Evolutionary conservation across 768 basidiomycete species (phyloP).

Genomic region (Kondoa malvinella): DNA sequence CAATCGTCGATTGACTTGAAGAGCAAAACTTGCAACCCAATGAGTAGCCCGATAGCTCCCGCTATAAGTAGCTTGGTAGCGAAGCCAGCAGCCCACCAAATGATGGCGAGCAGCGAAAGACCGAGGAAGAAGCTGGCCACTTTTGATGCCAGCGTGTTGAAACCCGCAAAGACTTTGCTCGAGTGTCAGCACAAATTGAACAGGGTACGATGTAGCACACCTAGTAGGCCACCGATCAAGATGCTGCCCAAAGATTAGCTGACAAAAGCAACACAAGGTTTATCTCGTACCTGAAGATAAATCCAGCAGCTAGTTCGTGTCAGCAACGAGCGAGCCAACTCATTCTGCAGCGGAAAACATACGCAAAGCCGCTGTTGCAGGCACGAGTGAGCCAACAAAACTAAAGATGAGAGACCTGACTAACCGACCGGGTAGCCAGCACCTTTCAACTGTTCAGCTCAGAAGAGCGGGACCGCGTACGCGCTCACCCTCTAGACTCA

Average conservation of each 20-base stretch:
- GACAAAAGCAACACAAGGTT: too few species aligned
- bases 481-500: background rate
- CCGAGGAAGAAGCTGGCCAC: slow-evolving; percentile 21
- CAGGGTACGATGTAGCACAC: background rate
- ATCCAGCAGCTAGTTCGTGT: background rate
- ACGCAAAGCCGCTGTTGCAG: background rate
- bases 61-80: background rate
- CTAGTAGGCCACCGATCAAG: background rate
- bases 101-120: slow-evolving; percentile 13
- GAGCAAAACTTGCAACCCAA: background rate
- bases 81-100: slow-evolving; percentile 6
- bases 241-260: too few species aligned
- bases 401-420: too few species aligned
- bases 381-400: too few species aligned
- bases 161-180: slow-evolving; percentile 19
- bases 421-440: background rate
- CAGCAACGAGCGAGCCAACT: background rate
- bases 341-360: background rate
- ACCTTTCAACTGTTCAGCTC: background rate
- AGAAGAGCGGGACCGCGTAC: background rate
- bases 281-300: background rate
- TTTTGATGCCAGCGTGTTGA: slow-evolving; percentile 24
- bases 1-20: background rate
- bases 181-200: too few species aligned
- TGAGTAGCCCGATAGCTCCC: background rate